A percentile compares a stretch with the other conserved stretches of the same genome.
Conservation (phyloP, 2,329 filamentous ascomycete genomes). For the Aspergillus awamori region DNA sequence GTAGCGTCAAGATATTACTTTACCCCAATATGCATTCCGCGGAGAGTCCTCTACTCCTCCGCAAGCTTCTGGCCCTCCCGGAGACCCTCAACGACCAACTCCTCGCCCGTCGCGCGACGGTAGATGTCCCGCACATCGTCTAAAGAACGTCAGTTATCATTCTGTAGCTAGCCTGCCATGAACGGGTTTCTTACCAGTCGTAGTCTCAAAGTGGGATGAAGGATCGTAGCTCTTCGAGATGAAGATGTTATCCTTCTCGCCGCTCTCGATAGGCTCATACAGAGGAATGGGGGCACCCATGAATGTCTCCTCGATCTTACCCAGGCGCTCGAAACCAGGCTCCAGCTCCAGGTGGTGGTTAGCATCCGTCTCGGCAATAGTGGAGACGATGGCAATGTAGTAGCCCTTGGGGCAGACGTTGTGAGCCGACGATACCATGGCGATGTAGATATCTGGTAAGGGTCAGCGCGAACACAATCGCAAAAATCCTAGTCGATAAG, state of each 20-base stretch:
- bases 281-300: conserved; percentile 91
- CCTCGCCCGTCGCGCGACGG: conserved; percentile 76
- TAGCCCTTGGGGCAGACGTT: conserved; percentile 99
- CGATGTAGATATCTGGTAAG: conserved; percentile 84
- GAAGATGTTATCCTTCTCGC: conserved; percentile 86
- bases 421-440: conserved; percentile 91
- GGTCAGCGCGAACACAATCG: conserved; percentile 21
- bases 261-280: conserved; percentile 85
- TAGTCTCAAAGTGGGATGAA: conserved; percentile 95
- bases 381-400: conserved; percentile 98
- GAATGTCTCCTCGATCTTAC: conserved; percentile 94
- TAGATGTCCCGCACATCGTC: conserved; percentile 97
- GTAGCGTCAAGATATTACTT: conserved; percentile 33
- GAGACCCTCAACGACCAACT: conserved; percentile 84
- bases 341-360: conserved; percentile 97
- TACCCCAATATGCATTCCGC: conserved; percentile 14
- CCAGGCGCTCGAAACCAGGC: conserved; percentile 87
- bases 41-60: conserved; percentile 37
- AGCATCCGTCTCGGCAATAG: conserved; percentile 85
- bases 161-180: not conserved
- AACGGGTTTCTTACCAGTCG: conserved; percentile 54
- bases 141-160: conserved; percentile 39
- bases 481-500: not conserved
- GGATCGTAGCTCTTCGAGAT: conserved; percentile 99
- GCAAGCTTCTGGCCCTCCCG: conserved; percentile 64